phyloP scores from a whole-genome alignment of 2,329 filamentous ascomycete species.

The Phaeosphaeriaceae sp. region DNA sequence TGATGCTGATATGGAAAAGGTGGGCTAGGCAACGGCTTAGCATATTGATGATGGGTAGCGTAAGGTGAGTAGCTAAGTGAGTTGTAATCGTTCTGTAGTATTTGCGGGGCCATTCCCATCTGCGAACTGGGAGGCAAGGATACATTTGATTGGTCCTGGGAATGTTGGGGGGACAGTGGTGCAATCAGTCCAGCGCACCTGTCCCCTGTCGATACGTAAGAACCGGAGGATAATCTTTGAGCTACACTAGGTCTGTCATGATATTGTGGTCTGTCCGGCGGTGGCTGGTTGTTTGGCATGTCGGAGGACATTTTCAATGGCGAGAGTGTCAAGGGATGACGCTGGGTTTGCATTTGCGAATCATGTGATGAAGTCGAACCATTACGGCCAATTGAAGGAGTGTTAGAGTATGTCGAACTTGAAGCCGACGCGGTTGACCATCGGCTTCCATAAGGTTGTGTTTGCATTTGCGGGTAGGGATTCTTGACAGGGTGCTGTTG shows the following conservation, averaged over 20 bases:
- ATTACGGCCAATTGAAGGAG: conserved; percentile 32
- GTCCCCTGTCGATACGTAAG: conserved; percentile 9
- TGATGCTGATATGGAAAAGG: conserved; percentile 1
- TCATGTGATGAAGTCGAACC: conserved; percentile 34
- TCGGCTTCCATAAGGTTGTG: conserved; percentile 12
- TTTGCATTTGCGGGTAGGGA: conserved; percentile 14
- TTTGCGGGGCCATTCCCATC: not conserved
- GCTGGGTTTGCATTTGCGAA: conserved; percentile 18
- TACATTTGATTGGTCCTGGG: conserved; percentile 6
- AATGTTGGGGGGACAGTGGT: conserved; percentile 19
- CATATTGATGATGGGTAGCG: conserved; percentile 10
- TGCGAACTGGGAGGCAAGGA: not conserved
- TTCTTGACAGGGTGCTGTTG: conserved; percentile 14
- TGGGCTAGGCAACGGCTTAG: not conserved
- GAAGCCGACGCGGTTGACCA: conserved; percentile 33
- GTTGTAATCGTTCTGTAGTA: not conserved
- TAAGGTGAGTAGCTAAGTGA: conserved; percentile 7
- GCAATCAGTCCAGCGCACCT: conserved; percentile 15
- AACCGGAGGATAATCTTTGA: conserved; percentile 1
- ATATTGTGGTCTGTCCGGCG: conserved; percentile 3
- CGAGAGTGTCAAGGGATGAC: conserved; percentile 2
- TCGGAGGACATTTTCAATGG: conserved; percentile 1
- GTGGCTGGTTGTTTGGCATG: not conserved
- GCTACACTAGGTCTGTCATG: conserved; percentile 1
- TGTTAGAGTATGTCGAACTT: conserved; percentile 37